These are phyloP conservation scores for Zasmidium citrigriseum DNA, from an alignment of 2,329 filamentous ascomycete genomes.

Conservation along the genomic window DNA sequence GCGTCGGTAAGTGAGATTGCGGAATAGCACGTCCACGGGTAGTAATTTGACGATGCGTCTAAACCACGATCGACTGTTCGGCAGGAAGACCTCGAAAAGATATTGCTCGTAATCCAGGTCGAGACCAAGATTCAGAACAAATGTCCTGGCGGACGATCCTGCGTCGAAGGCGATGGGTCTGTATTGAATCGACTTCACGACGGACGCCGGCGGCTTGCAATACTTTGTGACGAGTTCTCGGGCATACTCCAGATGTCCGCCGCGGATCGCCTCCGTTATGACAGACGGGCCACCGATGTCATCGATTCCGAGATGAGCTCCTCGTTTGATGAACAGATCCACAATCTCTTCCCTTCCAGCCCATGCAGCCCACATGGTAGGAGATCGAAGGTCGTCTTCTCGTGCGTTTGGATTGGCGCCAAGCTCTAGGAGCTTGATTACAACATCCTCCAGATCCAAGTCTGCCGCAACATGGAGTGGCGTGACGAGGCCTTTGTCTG, in stretches of 20 bases:
- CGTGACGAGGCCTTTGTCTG: neutral
- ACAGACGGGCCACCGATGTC: neutral
- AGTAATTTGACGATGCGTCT: neutral
- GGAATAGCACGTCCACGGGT: neutral
- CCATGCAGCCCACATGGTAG: neutral
- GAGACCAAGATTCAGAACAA: neutral
- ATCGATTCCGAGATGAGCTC: neutral
- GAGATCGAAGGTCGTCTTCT: neutral
- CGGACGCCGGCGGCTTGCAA: neutral
- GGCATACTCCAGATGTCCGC: neutral
- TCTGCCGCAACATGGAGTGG: neutral
- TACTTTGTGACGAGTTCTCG: neutral
- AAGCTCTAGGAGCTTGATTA: neutral
- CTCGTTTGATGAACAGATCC: neutral
- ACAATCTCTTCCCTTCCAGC: neutral
- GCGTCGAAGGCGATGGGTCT: neutral
- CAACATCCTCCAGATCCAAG: neutral
- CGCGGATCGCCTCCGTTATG: neutral
- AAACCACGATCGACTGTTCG: neutral
- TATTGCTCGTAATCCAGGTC: neutral
- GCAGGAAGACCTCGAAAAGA: neutral
- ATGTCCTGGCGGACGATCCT: neutral
- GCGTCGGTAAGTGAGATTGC: neutral
- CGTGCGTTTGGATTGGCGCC: neutral
- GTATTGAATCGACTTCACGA: neutral